Percentiles rank a stretch among this genome's conserved stretches.
Conservation (phyloP, 768 basidiomycete species). For the Jaapia argillacea region DNA sequence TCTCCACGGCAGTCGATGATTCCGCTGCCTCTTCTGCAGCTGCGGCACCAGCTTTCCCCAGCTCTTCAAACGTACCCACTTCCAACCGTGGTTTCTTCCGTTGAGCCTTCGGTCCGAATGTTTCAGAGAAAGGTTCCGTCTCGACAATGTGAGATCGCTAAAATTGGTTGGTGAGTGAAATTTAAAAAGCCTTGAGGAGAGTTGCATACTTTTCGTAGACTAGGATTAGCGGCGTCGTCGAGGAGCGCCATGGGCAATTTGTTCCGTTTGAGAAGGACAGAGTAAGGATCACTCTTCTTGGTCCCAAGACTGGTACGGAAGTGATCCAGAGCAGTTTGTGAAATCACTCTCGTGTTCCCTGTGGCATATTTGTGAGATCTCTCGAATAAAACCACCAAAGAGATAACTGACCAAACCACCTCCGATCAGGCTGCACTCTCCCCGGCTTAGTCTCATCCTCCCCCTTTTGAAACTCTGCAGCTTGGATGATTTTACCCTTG, state of each 20-base stretch:
- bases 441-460: constrained; percentile 87
- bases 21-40: constrained; percentile 45
- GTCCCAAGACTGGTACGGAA: constrained; percentile 82
- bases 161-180: too few relatives aligned
- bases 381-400: too few relatives aligned
- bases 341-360: constrained; percentile 99
- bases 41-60: constrained; percentile 53
- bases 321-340: constrained; percentile 91
- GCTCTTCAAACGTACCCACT: constrained; percentile 87
- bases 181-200: too few relatives aligned
- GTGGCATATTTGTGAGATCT: too few relatives aligned
- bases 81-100: constrained; percentile 83
- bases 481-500: constrained; percentile 87
- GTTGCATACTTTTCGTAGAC: constrained; percentile 55
- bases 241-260: constrained; percentile 96
- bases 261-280: constrained; percentile 86
- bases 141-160: constrained; percentile 91
- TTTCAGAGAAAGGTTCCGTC: constrained; percentile 89
- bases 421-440: constrained; percentile 85
- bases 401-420: constrained; percentile 87
- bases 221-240: constrained; percentile 80
- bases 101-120: constrained; percentile 94
- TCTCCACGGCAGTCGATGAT: constrained; percentile 25
- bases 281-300: constrained; percentile 91
- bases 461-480: constrained; percentile 93